These are phyloP conservation scores for Claviceps humidiphila DNA, from an alignment of 2,329 filamentous ascomycete species.

Conservation along the genomic window DNA sequence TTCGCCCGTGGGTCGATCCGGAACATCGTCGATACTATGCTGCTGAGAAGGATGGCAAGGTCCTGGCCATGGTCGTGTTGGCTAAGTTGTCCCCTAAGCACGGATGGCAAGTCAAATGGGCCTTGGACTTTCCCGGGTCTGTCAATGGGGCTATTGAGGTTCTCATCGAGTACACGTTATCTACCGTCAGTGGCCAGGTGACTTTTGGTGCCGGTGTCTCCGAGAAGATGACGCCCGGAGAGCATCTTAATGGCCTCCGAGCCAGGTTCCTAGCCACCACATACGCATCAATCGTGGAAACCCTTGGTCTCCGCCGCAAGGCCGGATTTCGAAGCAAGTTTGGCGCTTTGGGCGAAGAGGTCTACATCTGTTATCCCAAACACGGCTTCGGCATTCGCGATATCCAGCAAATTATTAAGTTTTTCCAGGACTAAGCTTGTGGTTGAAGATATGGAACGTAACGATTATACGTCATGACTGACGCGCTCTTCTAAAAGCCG, in stretches of 20 bases:
- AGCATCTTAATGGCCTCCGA: slow-evolving; percentile 68
- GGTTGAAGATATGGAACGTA: background rate
- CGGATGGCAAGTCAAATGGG: slow-evolving; percentile 92
- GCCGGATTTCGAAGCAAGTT: slow-evolving; percentile 85
- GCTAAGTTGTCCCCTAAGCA: slow-evolving; percentile 67
- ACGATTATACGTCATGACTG: background rate
- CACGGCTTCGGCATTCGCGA: slow-evolving; percentile 73
- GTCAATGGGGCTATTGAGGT: slow-evolving; percentile 82
- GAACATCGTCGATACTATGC: slow-evolving; percentile 79
- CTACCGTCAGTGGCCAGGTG: slow-evolving; percentile 39
- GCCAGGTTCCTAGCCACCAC: slow-evolving; percentile 72
- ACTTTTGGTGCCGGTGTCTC: slow-evolving; percentile 82
- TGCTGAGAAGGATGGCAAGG: slow-evolving; percentile 58
- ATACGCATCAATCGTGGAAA: slow-evolving; percentile 70
- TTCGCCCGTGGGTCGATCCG: slow-evolving; percentile 75
- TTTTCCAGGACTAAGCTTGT: slow-evolving; percentile 56
- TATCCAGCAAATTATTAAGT: slow-evolving; percentile 74
- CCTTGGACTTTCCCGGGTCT: slow-evolving; percentile 79
- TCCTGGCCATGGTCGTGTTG: slow-evolving; percentile 68
- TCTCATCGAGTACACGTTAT: slow-evolving; percentile 59
- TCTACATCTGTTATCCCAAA: slow-evolving; percentile 83
- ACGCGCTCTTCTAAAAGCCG: background rate
- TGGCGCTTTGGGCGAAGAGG: slow-evolving; percentile 68
- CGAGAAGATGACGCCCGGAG: slow-evolving; percentile 59
- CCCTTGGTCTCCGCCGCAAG: slow-evolving; percentile 72